Evolutionary conservation across 2,329 filamentous ascomycete genomes (phyloP), one percentile per base, ranked within the genome.

Genomic region (Alternaria dauci): DNA sequence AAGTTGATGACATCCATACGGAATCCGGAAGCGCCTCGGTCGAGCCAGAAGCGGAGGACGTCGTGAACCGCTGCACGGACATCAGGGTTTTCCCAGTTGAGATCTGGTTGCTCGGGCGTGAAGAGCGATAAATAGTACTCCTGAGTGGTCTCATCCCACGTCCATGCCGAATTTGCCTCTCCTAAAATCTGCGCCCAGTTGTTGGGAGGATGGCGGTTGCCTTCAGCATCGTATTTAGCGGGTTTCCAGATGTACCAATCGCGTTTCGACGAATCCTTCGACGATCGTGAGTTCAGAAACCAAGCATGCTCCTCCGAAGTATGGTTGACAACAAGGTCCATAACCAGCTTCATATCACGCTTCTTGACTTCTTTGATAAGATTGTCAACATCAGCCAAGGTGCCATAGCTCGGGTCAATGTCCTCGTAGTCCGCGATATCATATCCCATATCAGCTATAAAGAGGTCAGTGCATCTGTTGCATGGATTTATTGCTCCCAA

Each of bases 81-180:
- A 6, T 84, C 86, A 0, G 84, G 83, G 54, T 89, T 91, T 70
- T 94, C 90, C 91, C 91, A 95, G 77, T 95, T 95, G 5, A 95
- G 81, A 70, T 95, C 92, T 0, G 92, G 92, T 73, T 94, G 92
- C 64, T 91, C 87, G 7, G 85, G 85, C 1, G 89, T 88, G 74
- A 92, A 96, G 11, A 95, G 83, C 55, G 90, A 88, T 0, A 94
- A 85, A 68, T 92, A 94, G 75, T 92, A 94, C 76, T 94, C 89
- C 26, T 86, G 83, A 0, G 89, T 92, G 20, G 77, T 75, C 67
- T 91, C 88, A 68, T 93, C 91, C 81, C 87, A 94, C 41, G 88
- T 83, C 91, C 90, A 92, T 0, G 85, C 83, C 55, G 82, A 86
- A 53, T 85, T 86, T n/a, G 77, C 77, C 52, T 77, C 75, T 5